phyloP scores from a whole-genome alignment of 179 eudicot species.

The Nepenthes alata region DNA sequence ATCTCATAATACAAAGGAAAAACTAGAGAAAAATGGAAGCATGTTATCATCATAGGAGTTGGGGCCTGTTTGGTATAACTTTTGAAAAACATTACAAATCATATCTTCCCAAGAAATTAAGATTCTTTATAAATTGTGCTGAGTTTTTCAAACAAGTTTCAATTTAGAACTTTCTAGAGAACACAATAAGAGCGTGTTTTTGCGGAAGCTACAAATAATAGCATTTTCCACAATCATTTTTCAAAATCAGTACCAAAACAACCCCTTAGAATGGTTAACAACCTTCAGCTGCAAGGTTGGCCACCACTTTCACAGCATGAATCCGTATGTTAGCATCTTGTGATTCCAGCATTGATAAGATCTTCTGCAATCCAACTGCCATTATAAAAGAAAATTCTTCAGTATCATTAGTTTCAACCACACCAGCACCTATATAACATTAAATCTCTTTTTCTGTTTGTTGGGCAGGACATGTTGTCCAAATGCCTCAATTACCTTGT shows the following conservation, averaged over 20 bases:
- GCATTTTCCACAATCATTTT: neutral
- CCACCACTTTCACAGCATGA: slow-evolving; percentile 98
- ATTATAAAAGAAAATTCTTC: slow-evolving; percentile 1
- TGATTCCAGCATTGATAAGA: slow-evolving; percentile 87
- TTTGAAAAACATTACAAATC: no score
- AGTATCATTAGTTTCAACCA: neutral
- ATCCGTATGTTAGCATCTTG: slow-evolving; percentile 80
- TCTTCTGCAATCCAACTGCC: slow-evolving; percentile 90
- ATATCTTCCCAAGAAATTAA: no score
- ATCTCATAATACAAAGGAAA: no score
- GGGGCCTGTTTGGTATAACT: no score
- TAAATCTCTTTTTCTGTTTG: neutral
- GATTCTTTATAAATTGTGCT: no score
- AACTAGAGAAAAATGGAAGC: no score
- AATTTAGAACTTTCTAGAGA: no score
- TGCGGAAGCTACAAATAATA: neutral
- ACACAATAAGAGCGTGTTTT: no score
- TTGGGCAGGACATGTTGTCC: neutral
- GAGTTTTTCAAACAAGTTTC: no score
- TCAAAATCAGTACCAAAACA: neutral
- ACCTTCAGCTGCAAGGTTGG: slow-evolving; percentile 99
- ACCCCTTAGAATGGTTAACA: neutral
- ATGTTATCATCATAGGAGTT: no score
- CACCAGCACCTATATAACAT: no score
- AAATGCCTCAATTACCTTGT: slow-evolving; percentile 43